A percentile compares a stretch with the other conserved stretches of the same genome.
These are phyloP conservation scores for Cercospora canescens DNA, from an alignment of 2,329 filamentous ascomycete genomes.

Conservation along the genomic window DNA sequence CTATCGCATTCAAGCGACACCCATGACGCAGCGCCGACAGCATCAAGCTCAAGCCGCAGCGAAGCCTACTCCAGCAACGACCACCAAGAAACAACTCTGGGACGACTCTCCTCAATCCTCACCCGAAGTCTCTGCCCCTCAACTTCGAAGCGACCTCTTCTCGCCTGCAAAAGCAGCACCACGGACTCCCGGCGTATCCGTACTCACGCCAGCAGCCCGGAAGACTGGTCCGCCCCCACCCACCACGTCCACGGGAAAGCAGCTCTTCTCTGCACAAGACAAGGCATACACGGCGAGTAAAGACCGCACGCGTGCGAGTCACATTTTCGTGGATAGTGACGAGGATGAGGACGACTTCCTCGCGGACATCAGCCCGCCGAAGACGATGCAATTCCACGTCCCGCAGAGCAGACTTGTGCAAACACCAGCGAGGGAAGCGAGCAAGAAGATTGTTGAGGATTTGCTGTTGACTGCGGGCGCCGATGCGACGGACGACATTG, in stretches of 20 bases:
- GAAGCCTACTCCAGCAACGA: slow-evolving; percentile 42
- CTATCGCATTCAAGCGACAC: slow-evolving; percentile 90
- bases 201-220: slow-evolving; percentile 63
- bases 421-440: slow-evolving; percentile 80
- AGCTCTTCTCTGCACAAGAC: slow-evolving; percentile 36
- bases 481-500: slow-evolving; percentile 51
- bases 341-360: slow-evolving; percentile 56
- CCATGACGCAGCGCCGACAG: slow-evolving; percentile 53
- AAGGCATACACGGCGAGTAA: slow-evolving; percentile 30
- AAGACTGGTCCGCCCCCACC: slow-evolving; percentile 27
- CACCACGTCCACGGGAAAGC: slow-evolving; percentile 37
- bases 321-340: slow-evolving; percentile 45
- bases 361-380: slow-evolving; percentile 72
- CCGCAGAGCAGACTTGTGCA: slow-evolving; percentile 76
- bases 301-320: slow-evolving; percentile 22
- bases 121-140: slow-evolving; percentile 75
- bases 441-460: slow-evolving; percentile 77
- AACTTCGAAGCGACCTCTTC: slow-evolving; percentile 83
- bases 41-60: slow-evolving; percentile 18
- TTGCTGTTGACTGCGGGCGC: slow-evolving; percentile 74
- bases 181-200: slow-evolving; percentile 79
- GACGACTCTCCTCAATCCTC: slow-evolving; percentile 53
- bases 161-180: slow-evolving; percentile 47
- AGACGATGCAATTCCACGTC: slow-evolving; percentile 85
- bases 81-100: slow-evolving; percentile 30